Base-by-base conservation (phyloP, 345 rosid species). In the Acer saccharum region DNA sequence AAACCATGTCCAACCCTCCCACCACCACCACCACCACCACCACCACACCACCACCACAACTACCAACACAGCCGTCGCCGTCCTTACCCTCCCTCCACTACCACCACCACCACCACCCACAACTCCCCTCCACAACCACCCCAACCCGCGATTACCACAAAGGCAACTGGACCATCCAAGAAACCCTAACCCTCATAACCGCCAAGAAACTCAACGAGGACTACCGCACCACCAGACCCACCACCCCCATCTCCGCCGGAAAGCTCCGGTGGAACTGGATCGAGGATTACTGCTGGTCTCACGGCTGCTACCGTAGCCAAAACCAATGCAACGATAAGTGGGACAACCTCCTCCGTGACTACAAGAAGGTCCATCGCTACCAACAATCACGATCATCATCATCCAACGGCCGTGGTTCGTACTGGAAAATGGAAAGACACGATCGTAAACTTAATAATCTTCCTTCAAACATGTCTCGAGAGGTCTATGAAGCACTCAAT, bases 251-350 rank as follows among this genome's bases (percentile, higher is more conserved):
- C 5, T 58, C 74, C 1, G 74, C 81, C 3, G 79, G 77, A 0
- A 82, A 84, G 66, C 77, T 77, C 18, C 65, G 81, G 27, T 84
- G 87, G 87, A 84, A 84, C 68, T 84, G 87, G 84, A 81, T 82
- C 1, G 87, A 84, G 67, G 80, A 84, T 48, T 84, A 74, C 78
- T 84, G 87, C 76, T 84, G 87, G 85, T 75, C 65, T 3, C 76
- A 84, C 20, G 85, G 81, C 16, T 82, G 83, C 43, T 69, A 61
- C 73, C 83, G 87, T 4, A 82, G 81, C 83, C 87, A 84, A 54
- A 84, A 84, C 83, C 87, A 84, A 29, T 84, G 85, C 82, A 84
- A 84, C 72, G 87, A 84, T 70, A 82, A 84, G 80, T 84, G 87
- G 87, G 87, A 84, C 11, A 84, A 84, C 63, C 87, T 82, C 61